phyloP scores from a whole-genome alignment of 2,329 filamentous ascomycete species.

The Penicillium sp. region DNA sequence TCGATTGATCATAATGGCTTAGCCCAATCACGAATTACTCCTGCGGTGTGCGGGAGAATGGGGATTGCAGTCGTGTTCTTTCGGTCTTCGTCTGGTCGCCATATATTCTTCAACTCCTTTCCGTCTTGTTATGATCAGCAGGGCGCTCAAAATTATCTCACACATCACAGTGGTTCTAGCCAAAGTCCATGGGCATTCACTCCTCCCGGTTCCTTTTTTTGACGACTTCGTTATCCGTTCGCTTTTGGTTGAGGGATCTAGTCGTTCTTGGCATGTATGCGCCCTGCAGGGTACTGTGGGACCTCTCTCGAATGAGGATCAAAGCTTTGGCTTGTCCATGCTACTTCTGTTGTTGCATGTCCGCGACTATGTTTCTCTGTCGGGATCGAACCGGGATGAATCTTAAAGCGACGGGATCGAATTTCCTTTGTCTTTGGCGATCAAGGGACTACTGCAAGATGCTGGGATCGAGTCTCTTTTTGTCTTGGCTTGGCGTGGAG shows the following conservation, averaged over 20 bases:
- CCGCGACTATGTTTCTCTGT: slow-evolving; percentile 2
- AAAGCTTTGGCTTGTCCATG: slow-evolving; percentile 88
- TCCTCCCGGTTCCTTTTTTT: slow-evolving; percentile 15
- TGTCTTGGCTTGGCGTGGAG: slow-evolving; percentile 11
- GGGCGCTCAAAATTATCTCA: neutral
- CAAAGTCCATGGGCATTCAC: slow-evolving; percentile 7
- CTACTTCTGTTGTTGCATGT: slow-evolving; percentile 30
- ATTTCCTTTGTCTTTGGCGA: slow-evolving; percentile 11
- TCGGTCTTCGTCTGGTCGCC: slow-evolving; percentile 7
- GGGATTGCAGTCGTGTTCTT: slow-evolving; percentile 20
- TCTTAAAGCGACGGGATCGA: slow-evolving; percentile 21
- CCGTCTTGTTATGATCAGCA: neutral
- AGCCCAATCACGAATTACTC: slow-evolving; percentile 15
- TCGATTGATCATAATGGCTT: slow-evolving; percentile 11
- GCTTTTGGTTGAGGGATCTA: neutral
- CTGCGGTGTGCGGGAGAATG: slow-evolving; percentile 14
- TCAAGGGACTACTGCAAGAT: slow-evolving; percentile 13
- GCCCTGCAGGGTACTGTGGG: slow-evolving; percentile 55
- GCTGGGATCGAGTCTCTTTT: slow-evolving; percentile 12
- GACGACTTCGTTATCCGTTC: slow-evolving; percentile 4
- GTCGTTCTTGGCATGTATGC: slow-evolving; percentile 20
- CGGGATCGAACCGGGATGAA: slow-evolving; percentile 13
- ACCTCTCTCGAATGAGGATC: slow-evolving; percentile 93
- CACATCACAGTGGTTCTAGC: slow-evolving; percentile 14
- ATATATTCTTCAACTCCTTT: slow-evolving; percentile 23